phyloP scores from a whole-genome alignment of 2,329 filamentous ascomycete species.

The Colletotrichum agaves region DNA sequence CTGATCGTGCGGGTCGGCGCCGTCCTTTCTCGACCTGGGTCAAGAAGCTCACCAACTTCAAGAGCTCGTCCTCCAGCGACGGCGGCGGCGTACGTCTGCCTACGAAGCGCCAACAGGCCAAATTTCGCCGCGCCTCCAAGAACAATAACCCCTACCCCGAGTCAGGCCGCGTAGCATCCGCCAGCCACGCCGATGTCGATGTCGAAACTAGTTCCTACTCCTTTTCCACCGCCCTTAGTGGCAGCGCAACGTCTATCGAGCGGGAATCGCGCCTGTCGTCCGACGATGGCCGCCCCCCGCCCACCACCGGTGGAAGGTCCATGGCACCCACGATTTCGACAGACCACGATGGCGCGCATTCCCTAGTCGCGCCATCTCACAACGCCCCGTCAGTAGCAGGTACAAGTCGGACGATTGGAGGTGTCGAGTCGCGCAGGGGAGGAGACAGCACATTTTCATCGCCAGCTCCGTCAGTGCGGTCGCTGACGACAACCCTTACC shows the following conservation, averaged over 20 bases:
- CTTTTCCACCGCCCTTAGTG: constrained; percentile 66
- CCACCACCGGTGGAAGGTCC: constrained; percentile 75
- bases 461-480: constrained; percentile 82
- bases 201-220: constrained; percentile 58
- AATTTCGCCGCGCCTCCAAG: constrained; percentile 60
- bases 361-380: constrained; percentile 81
- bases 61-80: constrained; percentile 71
- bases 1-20: constrained; percentile 72
- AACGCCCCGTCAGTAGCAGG: constrained; percentile 73
- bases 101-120: constrained; percentile 55
- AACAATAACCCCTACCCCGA: constrained; percentile 94
- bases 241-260: constrained; percentile 64
- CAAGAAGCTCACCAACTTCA: constrained; percentile 91
- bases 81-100: constrained; percentile 43
- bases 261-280: constrained; percentile 70
- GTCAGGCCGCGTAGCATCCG: constrained; percentile 69
- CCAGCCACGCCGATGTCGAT: constrained; percentile 40
- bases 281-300: constrained; percentile 65
- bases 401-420: constrained; percentile 77
- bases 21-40: constrained; percentile 94
- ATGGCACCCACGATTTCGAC: constrained; percentile 85
- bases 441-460: constrained; percentile 84
- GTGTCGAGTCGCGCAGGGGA: constrained; percentile 74
- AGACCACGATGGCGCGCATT: constrained; percentile 79
- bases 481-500: constrained; percentile 84